Base-by-base conservation (phyloP, 1,284 basidiomycete species). In the Trametes pubescens region DNA sequence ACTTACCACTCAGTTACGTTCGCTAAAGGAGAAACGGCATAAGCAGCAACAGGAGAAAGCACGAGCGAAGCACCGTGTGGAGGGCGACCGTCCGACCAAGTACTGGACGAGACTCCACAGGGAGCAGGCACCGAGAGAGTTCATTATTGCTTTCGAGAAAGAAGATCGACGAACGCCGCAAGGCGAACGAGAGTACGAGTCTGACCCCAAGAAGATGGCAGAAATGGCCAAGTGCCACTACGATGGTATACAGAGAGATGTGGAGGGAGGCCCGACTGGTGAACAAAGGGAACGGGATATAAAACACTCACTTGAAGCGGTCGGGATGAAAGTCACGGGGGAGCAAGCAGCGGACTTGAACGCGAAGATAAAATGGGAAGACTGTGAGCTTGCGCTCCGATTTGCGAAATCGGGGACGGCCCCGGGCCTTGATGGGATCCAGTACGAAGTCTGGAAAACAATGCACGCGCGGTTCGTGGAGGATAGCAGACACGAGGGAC, bases 71-170 rank as follows among this genome's bases (percentile, higher is more conserved):
- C 44, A 66, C 65, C 57, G 65, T 0, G 14, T 75, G 0, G 68
- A 77, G 49, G 76, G 75, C 0, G 78, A 81, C 57, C 73, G 69
- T 0, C 70, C 76, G 0, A 59, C 60, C 8, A 76, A 76, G 59
- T 72, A 70, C 57, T 80, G 79, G 78, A 70, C 72, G 0, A 55
- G 53, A 0, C 32, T 74, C 0, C 74, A 78, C 18, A 35, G 26
- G 8, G 16, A 13, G 2, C 9, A 14, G 6, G 22, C 21, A 6
- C 62, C 57, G 13, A 7, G 53, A 1, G 51, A 59, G 4, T 7
- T 51, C 14, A 59, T 64, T 7, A 22, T 34, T 11, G 52, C 44
- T 4, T 54, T 59, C 3, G 53, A 59, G 6, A 18, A 5, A 2
- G 29, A 37, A 7, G 29, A 1, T 14, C 4, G 26, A 0, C 13